phyloP scores from a whole-genome alignment of 306 rosid species.

The Dryas octopetala region DNA sequence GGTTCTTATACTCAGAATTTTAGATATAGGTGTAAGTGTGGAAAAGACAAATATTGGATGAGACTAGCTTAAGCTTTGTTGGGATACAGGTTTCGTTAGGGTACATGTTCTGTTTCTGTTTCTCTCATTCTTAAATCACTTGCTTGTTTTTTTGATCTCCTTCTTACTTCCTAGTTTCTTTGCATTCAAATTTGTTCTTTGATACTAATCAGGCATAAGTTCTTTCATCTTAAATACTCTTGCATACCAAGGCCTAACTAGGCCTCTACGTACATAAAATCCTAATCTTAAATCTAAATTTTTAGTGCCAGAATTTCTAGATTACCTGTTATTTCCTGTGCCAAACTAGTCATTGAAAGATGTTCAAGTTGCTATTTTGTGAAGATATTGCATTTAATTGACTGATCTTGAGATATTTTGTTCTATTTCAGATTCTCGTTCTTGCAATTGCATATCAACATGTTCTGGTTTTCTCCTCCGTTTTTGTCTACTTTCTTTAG shows the following conservation, averaged over 20 bases:
- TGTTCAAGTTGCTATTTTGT: neutral
- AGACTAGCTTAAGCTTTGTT: too few relatives aligned
- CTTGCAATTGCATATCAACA: neutral
- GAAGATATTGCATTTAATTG: neutral
- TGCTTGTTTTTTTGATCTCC: too few relatives aligned
- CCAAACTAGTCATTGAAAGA: neutral
- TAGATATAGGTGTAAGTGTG: too few relatives aligned
- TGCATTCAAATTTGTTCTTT: too few relatives aligned
- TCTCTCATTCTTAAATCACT: too few relatives aligned
- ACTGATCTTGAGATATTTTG: neutral
- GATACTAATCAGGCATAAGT: too few relatives aligned
- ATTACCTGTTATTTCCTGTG: neutral
- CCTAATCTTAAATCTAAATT: neutral
- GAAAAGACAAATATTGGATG: too few relatives aligned
- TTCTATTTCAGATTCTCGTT: conserved; percentile 2
- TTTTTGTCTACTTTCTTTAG: neutral
- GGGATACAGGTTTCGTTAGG: too few relatives aligned
- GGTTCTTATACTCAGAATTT: too few relatives aligned
- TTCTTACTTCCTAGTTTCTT: too few relatives aligned
- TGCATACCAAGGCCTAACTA: neutral
- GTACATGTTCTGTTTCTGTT: too few relatives aligned
- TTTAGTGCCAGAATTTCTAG: neutral
- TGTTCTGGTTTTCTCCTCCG: neutral
- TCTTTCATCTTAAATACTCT: neutral
- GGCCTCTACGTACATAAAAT: neutral